Evolutionary conservation across 163 green algal genomes (phyloP), one percentile per base, ranked within the genome.

Genomic region (Dunaliella salina): DNA sequence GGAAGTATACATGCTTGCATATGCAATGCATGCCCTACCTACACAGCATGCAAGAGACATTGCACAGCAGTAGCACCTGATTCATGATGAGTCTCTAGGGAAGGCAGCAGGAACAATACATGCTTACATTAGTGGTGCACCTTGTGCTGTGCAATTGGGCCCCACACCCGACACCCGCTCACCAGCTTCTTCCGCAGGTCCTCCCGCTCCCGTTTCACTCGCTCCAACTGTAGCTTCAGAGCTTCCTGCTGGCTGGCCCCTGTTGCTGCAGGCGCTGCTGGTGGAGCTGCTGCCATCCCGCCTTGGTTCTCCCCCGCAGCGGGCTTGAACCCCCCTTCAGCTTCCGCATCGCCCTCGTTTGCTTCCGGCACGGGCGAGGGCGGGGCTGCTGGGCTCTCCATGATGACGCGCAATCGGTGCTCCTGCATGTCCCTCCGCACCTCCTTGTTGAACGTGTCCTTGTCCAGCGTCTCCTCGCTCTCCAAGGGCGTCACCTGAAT

Each of bases 361-460:
- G 83, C 89, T 78, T 92, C 89, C 0, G 87, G 87, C 34, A 92
- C 89, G 0, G 89, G 89, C 50, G 89, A 92, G 4, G 89, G 89
- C 0, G 87, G 86, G 22, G 89, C 89, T 25, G 87, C 87, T 0
- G 89, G 89, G 11, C 87, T 86, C 75, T 92, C 89, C 17, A 92
- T 87, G 0, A 88, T 81, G 25, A 92, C 89, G 4, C 80, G 67
- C n/a, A 91, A 83, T 0, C 88, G 84, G 12, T 86, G 82, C 85
- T 92, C 89, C 69, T 84, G 84, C 33, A 92, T 40, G 32, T 90
- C 84, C 50, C 84, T 86, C 79, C 86, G 84, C 35, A 84, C 24
- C 0, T 92, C 89, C 79, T 91, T 91, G 83, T 81, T 86, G 83
- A 92, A 92, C 18, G 87, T 91, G 75, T 90, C 89, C 82, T 88